Evolutionary conservation across 2,329 filamentous ascomycete genomes (phyloP), one percentile per base, ranked within the genome.

Genomic region (Paraphaeosphaeria sporulosa): DNA sequence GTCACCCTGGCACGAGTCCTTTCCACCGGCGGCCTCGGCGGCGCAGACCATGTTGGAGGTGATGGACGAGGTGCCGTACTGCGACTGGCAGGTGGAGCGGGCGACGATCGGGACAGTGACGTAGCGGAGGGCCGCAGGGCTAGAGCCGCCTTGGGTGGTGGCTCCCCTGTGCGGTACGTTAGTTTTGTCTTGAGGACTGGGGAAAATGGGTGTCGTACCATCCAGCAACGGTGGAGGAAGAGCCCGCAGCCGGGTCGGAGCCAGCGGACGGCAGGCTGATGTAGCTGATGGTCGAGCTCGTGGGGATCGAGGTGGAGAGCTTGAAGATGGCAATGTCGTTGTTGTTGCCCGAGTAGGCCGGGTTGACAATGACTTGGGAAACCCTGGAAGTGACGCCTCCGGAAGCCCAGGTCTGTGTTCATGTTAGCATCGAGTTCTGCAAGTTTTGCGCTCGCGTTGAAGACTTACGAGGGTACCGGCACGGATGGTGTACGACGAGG

Each of bases 311-410:
- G 23, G 65, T 67, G 2, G 65, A 46, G 10, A 73, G 68, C 65
- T 72, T 71, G 57, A 64, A 60, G 68, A 74, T 66, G 50, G 70
- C 71, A 21, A 72, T 53, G 30, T 73, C 70, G 40, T 65, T 56
- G 52, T 59, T 63, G 36, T 25, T 36, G 49, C 53, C 32, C 19
- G 27, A 38, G 64, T 67, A 74, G 57, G 34, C 67, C 42, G 70
- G 71, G 67, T 72, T 64, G 42, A 65, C 13, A 34, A 30, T 58
- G 40, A 72, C 57, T 4, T 56, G 60, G 12, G 69, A 67, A 44
- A 72, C 67, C 5, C n/a, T 40, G 46, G 63, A 61, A 21, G 65
- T 36, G 19, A 60, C 63, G 46, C 71, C 71, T 13, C 71, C 71
- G 21, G 66, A 70, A 51, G 34, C 57, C 54, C 60, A 57, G 58